Conservation (phyloP, 164 flowering plant genomes). For the Magnolia changhungtana region DNA sequence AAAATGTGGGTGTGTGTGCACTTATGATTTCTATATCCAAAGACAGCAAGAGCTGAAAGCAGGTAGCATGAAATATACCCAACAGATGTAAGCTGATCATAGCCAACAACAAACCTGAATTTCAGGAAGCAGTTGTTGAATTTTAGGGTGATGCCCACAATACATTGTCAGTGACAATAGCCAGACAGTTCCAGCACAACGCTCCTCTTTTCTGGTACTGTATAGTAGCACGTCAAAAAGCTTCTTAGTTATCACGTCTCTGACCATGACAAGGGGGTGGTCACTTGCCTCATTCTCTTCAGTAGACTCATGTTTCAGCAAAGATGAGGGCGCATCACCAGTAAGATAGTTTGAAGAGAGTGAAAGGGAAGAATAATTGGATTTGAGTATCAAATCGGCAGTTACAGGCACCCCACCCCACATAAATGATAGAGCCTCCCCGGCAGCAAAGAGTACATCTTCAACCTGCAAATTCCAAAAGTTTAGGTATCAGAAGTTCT, state of each 20-base stretch:
- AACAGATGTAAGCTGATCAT: neutral
- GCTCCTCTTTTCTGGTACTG: constrained; percentile 90
- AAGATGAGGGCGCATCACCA: constrained; percentile 47
- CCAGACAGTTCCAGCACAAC: constrained; percentile 98
- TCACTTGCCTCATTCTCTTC: constrained; percentile 38
- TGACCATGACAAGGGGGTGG: constrained; percentile 41
- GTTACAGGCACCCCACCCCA: constrained; percentile 98
- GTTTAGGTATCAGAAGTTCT: constrained; percentile 1
- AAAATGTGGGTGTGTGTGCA: neutral
- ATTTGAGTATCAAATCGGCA: constrained; percentile 83
- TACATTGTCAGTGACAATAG: constrained; percentile 85
- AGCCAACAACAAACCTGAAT: constrained; percentile 63
- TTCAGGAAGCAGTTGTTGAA: constrained; percentile 89
- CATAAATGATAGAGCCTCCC: constrained; percentile 89
- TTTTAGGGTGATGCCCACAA: constrained; percentile 73
- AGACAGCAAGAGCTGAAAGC: neutral
- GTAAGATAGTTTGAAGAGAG: constrained; percentile 72
- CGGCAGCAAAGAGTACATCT: constrained; percentile 94
- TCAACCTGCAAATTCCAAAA: constrained; percentile 61
- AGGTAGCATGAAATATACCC: neutral
- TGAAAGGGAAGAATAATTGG: constrained; percentile 82
- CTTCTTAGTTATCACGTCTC: constrained; percentile 67
- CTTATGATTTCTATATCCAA: constrained; percentile 1
- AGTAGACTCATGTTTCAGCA: constrained; percentile 23
- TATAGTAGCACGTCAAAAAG: constrained; percentile 80